Evolutionary conservation across 805 yeast species (phyloP), one percentile per base, ranked within the genome.

Genomic region (Lipomyces lipofer): DNA sequence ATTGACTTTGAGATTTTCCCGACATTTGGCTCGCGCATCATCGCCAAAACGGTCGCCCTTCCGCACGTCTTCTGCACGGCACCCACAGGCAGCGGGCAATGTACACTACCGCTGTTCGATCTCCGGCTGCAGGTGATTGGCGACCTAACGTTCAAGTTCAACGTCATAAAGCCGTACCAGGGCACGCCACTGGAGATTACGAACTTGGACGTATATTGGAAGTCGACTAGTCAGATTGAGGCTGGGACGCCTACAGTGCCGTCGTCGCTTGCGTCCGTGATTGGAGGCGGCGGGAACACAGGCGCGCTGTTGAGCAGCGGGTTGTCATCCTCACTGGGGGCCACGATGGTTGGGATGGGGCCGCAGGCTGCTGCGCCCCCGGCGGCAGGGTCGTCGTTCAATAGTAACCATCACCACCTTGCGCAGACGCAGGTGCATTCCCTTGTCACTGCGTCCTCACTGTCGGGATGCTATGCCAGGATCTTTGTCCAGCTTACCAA

Each of bases 181-280:
- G 97, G 97, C 5, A 71, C 69, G 38, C 85, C 95, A 3, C 73
- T 92, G 54, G 97, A 91, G 69, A 86, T 95, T 40, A 84, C 95
- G 9, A 88, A 89, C 72, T 90, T 87, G 67, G 97, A 91, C 66
- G 92, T 98, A 0, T 92, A 92, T 71, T 92, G 99, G 99, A 94
- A 91, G 70, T 85, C 96, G 0, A 87, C 97, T 0, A 79, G 85
- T 43, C 81, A 80, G 36, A 69, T 74, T 40, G 73, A 67, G 46
- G 32, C 56, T 3, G 59, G 51, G 17, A 45, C 50, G n/a, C 52
- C 33, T 40, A 48, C n/a, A 6, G 42, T 29, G 21, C 59, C 59
- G 12, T 47, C 55, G 12, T 52, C 59, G 42, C 36, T 47, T 17
- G 47, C 53, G 15, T 43, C 59, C 3, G 53, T 51, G 7, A 56